Base-by-base conservation (phyloP, 2,329 filamentous ascomycete genomes). In the Alternaria atra region DNA sequence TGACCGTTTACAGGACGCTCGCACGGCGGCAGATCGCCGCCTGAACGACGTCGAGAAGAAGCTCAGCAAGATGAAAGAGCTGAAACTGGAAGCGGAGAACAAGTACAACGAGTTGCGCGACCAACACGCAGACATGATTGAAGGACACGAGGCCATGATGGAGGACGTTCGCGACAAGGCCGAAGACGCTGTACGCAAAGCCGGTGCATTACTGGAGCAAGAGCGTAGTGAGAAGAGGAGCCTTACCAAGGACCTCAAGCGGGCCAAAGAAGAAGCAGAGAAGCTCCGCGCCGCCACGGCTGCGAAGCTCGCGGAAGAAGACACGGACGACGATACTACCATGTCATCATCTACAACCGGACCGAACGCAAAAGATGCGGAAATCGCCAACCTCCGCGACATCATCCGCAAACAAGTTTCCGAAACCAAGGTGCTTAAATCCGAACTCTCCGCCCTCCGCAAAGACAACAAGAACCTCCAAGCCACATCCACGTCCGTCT, bases 141-240 rank as follows among this genome's bases (percentile, higher is more conserved):
- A 75, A 60, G 66, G 72, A 1, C 69, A 76, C 29, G 68, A 74
- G 50, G 58, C 66, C 3, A 65, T 69, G 42, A 48, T 75, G 27
- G 69, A 73, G 51, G 68, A 73, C 27, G 66, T 77, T 12, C 75
- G 73, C 20, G 67, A 71, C 9, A 79, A 73, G 35, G 76, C 76
- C 5, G 76, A 78, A 56, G 75, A 79, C 44, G 75, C 73, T 4
- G 69, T 79, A 2, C 68, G 73, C 51, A 78, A 77, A 61, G 70
- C 72, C 4, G 71, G 72, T 37, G 63, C 67, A 9, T 60, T 79
- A 6, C 67, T 79, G 4, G 67, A 76, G 25, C 70, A 73, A n/a
- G 75, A 79, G 55, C 67, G 75, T 27, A 71, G 56, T 35, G 75
- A 77, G 48, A 78, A 75, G 64, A 67, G 66, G 34, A 66, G 70